Evolutionary conservation across 345 rosid genomes (phyloP), one percentile per base, ranked within the genome.

Genomic region (Salix udensis): DNA sequence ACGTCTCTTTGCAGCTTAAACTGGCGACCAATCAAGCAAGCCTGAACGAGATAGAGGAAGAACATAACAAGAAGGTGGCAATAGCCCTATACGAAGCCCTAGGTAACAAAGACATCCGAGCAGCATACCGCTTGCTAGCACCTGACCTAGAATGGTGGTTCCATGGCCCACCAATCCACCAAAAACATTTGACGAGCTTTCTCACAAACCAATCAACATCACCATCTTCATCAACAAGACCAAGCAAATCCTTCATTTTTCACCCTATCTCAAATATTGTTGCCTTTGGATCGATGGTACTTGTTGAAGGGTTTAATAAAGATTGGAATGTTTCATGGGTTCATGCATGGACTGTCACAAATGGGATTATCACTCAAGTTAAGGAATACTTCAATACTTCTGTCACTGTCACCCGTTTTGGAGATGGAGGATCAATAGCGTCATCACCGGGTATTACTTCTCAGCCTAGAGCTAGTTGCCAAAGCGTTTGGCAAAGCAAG

Each of bases 141-240:
- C 61, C 77, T 5, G 83, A 84, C 78, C 84, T 81, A 4, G 84
- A 81, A 60, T 84, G 87, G 87, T 81, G 84, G 83, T 81, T 81
- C 76, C 84, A 79, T 28, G 87, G 87, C 9, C 87, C 87, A 0
- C 87, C 87, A 1, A 12, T 62, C 16, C 83, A 79, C 76, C 83
- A 81, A 52, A 68, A 75, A 21, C 61, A 21, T 50, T 73, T 81
- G 82, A 78, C 76, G 77, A 80, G 37, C 40, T 30, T 79, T 3
- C 84, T 84, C 52, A 84, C 81, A 1, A 81, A 82, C 13, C 60
- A 53, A 40, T 40, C 44, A 40, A 40, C 44, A 52, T 4, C 60
- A 52, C 21, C 55, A 50, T 18, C 58, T 5, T 71, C 74, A 18
- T 21, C 73, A 5, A 24, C 74, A 12, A 14, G 36, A 19, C 19